phyloP scores from a whole-genome alignment of 805 yeast species.

The Nakazawaea peltata region DNA sequence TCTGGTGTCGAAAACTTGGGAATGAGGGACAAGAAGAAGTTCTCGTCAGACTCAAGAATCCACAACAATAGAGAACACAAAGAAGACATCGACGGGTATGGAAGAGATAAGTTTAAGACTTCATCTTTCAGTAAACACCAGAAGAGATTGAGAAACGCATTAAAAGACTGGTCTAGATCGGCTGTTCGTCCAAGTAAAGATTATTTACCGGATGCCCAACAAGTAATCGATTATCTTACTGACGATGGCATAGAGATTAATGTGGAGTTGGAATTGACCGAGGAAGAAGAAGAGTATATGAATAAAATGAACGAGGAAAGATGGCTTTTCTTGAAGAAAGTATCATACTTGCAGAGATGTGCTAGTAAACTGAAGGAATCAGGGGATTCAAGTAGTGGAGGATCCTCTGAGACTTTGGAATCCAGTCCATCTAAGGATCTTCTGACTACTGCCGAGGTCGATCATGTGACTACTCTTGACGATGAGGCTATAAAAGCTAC shows the following conservation, averaged over 20 bases:
- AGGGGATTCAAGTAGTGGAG: conserved; percentile 22
- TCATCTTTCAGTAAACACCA: conserved; percentile 38
- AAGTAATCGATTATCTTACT: conserved; percentile 47
- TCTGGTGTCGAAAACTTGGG: conserved; percentile 88
- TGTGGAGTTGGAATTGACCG: conserved; percentile 5
- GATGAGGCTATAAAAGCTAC: conserved; percentile 34
- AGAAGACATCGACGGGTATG: conserved; percentile 71
- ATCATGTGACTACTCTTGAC: conserved; percentile 25
- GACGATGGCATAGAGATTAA: conserved; percentile 28
- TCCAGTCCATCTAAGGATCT: conserved; percentile 3
- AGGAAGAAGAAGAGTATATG: conserved; percentile 32
- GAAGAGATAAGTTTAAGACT: conserved; percentile 55
- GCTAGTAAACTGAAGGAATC: conserved; percentile 40
- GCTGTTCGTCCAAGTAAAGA: conserved; percentile 28
- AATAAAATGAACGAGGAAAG: conserved; percentile 44
- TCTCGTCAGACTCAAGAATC: conserved; percentile 77
- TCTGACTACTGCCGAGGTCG: too few species aligned
- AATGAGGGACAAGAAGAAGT: conserved; percentile 71
- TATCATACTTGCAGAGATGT: conserved; percentile 62
- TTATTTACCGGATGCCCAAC: conserved; percentile 50
- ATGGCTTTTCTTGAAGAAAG: conserved; percentile 64
- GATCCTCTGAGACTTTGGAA: conserved; percentile 1
- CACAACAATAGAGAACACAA: conserved; percentile 57
- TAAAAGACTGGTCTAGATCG: conserved; percentile 47
- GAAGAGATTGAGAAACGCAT: conserved; percentile 43